A percentile compares a stretch with the other conserved stretches of the same genome.
These are phyloP conservation scores for Cryptosporidium ryanae DNA, from an alignment of 169 alveolate genomes.

Conservation along the genomic window DNA sequence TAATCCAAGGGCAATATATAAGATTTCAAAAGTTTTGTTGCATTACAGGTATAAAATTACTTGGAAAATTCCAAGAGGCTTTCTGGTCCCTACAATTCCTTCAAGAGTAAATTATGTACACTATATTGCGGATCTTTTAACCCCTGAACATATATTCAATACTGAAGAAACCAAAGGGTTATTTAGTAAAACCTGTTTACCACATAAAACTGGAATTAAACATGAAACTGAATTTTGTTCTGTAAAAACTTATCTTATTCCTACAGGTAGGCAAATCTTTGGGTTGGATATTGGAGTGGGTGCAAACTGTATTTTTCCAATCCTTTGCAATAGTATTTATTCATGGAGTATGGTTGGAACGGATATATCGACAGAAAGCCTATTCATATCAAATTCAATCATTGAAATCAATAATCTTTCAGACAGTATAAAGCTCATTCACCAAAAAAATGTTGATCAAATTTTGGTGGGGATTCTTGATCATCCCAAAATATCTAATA, in stretches of 20 bases:
- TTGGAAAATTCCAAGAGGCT: conserved; percentile 47
- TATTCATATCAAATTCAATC: conserved; percentile 62
- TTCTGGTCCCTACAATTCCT: conserved; percentile 78
- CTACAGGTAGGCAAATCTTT: conserved; percentile 72
- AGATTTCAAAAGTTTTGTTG: conserved; percentile 8
- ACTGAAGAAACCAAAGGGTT: conserved; percentile 5
- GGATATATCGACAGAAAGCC: conserved; percentile 75
- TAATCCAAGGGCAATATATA: conserved; percentile 14
- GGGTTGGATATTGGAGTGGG: conserved; percentile 80
- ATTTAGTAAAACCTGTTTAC: not conserved
- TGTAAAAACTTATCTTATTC: conserved; percentile 15
- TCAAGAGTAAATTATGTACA: conserved; percentile 80
- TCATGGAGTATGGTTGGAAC: conserved; percentile 79
- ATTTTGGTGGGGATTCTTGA: conserved; percentile 69
- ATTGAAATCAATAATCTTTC: conserved; percentile 53
- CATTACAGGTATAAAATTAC: conserved; percentile 53
- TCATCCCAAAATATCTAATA: not conserved
- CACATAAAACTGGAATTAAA: too few species aligned
- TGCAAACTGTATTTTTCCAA: conserved; percentile 78
- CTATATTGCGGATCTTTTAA: conserved; percentile 78
- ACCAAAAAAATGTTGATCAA: conserved; percentile 47
- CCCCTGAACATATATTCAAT: conserved; percentile 58
- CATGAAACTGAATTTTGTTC: not conserved
- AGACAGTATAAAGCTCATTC: conserved; percentile 42
- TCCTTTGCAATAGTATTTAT: conserved; percentile 75